These are phyloP conservation scores for Thielaviopsis euricoi DNA, from an alignment of 2,329 filamentous ascomycete genomes.

Conservation along the genomic window DNA sequence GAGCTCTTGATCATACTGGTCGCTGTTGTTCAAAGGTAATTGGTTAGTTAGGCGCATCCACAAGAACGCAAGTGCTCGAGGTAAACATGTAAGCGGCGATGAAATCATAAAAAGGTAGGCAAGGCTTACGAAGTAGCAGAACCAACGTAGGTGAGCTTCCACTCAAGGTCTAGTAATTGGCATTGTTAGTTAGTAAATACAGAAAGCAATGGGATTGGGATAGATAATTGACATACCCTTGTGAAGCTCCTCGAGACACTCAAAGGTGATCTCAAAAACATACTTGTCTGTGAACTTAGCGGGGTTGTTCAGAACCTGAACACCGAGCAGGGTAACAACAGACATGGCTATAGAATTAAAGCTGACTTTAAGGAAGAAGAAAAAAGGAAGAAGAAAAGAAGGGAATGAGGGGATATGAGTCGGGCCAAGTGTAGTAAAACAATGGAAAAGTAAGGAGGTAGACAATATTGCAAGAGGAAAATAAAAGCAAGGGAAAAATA, in stretches of 20 bases:
- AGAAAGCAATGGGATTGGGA: background rate
- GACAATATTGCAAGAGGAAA: background rate
- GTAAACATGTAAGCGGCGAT: constrained; percentile 12
- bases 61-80: constrained; percentile 14
- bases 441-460: background rate
- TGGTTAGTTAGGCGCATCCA: constrained; percentile 6
- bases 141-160: constrained; percentile 98
- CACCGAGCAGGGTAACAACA: constrained; percentile 86
- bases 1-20: constrained; percentile 96
- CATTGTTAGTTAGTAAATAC: background rate
- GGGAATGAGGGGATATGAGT: background rate
- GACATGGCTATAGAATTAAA: constrained; percentile 45
- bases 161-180: constrained; percentile 63
- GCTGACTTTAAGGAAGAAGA: background rate
- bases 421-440: background rate
- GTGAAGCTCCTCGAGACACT: constrained; percentile 85
- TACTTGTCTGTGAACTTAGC: constrained; percentile 86
- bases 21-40: constrained; percentile 32
- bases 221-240: constrained; percentile 45
- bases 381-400: background rate
- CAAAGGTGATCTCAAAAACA: constrained; percentile 96
- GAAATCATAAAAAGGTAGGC: constrained; percentile 10
- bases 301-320: constrained; percentile 94
- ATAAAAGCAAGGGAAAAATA: background rate
- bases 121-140: constrained; percentile 80